These are phyloP conservation scores for Cercis canadensis DNA, from an alignment of 306 rosid genomes.

Conservation along the genomic window DNA sequence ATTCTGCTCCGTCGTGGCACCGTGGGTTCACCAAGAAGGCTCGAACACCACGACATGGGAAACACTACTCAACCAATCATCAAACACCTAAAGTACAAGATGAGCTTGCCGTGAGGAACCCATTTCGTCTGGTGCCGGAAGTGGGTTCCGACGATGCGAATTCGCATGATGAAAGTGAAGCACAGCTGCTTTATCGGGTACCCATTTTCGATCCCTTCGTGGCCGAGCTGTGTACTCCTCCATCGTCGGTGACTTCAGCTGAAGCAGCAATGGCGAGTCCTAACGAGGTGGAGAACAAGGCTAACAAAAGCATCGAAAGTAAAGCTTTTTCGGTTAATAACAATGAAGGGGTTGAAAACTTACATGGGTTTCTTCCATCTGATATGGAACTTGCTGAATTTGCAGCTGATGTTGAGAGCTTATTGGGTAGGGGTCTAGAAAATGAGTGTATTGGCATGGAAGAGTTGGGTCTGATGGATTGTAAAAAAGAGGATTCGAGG, in stretches of 20 bases:
- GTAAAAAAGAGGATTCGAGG: slow-evolving; percentile 41
- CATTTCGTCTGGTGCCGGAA: slow-evolving; percentile 74
- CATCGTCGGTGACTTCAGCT: slow-evolving; percentile 38
- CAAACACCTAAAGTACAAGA: slow-evolving; percentile 21
- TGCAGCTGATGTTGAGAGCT: slow-evolving; percentile 91
- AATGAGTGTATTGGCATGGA: slow-evolving; percentile 81
- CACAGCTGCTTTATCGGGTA: slow-evolving; percentile 77
- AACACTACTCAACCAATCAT: slow-evolving; percentile 16
- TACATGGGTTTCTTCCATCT: slow-evolving; percentile 60
- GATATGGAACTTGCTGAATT: slow-evolving; percentile 80
- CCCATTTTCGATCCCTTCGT: slow-evolving; percentile 75
- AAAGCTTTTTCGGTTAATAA: slow-evolving; percentile 3
- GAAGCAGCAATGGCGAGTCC: slow-evolving; percentile 3
- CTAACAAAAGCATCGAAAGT: slow-evolving; percentile 5
- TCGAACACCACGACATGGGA: slow-evolving; percentile 75
- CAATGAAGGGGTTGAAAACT: slow-evolving; percentile 39
- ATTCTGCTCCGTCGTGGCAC: slow-evolving; percentile 67
- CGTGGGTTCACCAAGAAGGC: slow-evolving; percentile 71
- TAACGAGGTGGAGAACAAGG: slow-evolving; percentile 3
- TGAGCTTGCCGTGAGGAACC: slow-evolving; percentile 14
- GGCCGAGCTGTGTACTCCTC: slow-evolving; percentile 46
- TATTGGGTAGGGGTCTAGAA: slow-evolving; percentile 75
- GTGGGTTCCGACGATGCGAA: slow-evolving; percentile 60
- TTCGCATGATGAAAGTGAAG: slow-evolving; percentile 69
- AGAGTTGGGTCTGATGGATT: slow-evolving; percentile 67